Conservation (phyloP, 805 yeast species). For the Kregervanrija pseudodelftensis region DNA sequence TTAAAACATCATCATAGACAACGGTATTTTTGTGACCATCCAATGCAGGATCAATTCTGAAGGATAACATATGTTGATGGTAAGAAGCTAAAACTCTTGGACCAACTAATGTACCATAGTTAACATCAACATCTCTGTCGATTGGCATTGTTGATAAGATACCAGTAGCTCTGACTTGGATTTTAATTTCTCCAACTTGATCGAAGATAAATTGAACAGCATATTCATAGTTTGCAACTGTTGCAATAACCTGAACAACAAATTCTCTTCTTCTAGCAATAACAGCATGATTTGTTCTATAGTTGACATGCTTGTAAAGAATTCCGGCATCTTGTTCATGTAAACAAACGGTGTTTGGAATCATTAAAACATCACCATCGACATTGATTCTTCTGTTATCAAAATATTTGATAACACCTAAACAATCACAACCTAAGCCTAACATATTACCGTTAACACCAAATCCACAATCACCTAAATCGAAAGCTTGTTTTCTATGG, state of each 20-base stretch:
- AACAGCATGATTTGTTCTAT: conserved; percentile 63
- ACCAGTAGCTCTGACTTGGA: conserved; percentile 83
- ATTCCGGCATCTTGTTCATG: conserved; percentile 77
- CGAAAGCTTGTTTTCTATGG: conserved; percentile 83
- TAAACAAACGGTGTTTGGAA: conserved; percentile 70
- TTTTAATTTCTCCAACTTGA: conserved; percentile 70
- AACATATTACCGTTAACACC: conserved; percentile 67
- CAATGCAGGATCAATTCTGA: conserved; percentile 75
- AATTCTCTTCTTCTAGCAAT: conserved; percentile 75
- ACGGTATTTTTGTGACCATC: conserved; percentile 78
- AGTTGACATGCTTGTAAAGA: conserved; percentile 72
- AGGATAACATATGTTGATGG: conserved; percentile 75
- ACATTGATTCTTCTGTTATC: conserved; percentile 52
- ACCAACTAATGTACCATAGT: conserved; percentile 67
- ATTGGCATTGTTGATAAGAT: conserved; percentile 79
- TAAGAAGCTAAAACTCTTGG: conserved; percentile 79
- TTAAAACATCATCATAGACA: conserved; percentile 59
- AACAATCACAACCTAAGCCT: conserved; percentile 73
- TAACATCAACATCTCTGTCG: conserved; percentile 54
- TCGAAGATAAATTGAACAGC: conserved; percentile 64
- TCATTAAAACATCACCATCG: conserved; percentile 53
- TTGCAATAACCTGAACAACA: conserved; percentile 72
- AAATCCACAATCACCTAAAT: conserved; percentile 79
- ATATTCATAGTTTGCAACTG: conserved; percentile 82
- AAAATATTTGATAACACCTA: conserved; percentile 69